Evolutionary conservation across 164 flowering plant species (phyloP).

Genomic region (Liriodendron chinense): DNA sequence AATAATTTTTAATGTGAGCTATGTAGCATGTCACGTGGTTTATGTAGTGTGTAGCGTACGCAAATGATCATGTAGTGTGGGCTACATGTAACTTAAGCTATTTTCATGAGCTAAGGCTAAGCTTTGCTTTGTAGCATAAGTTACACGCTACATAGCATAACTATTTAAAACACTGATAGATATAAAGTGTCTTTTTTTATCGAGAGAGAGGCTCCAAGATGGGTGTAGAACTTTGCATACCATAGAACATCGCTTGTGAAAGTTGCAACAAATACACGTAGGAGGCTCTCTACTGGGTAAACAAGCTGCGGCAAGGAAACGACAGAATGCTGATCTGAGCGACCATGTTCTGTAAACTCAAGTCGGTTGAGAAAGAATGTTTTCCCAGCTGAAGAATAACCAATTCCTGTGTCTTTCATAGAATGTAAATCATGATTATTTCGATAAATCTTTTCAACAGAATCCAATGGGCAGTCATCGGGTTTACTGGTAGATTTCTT

Average conservation of each 20-base stretch:
- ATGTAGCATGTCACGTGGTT: too few relatives aligned
- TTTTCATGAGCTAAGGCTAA: too few relatives aligned
- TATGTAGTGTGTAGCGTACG: too few relatives aligned
- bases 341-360: conserved; percentile 23
- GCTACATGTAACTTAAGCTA: too few relatives aligned
- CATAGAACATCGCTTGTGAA: conserved; percentile 76
- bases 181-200: too few relatives aligned
- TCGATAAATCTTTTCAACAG: conserved; percentile 5
- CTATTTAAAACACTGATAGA: too few relatives aligned
- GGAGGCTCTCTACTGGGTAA: conserved; percentile 65
- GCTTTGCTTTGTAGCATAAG: too few relatives aligned
- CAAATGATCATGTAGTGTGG: too few relatives aligned
- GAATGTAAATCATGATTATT: conserved; percentile 1
- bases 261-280: conserved; percentile 69
- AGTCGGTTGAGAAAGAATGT: conserved; percentile 68
- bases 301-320: conserved; percentile 78
- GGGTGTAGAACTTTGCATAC: conserved; percentile 29
- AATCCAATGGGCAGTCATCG: background rate
- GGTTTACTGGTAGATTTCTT: conserved; percentile 13
- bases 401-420: conserved; percentile 4
- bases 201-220: background rate
- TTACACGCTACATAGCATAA: too few relatives aligned
- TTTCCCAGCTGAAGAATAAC: conserved; percentile 51
- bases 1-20: too few relatives aligned
- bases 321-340: conserved; percentile 20